Percentiles rank a stretch among this genome's conserved stretches.
Conservation (phyloP, 148 eudicot species). For the Salicornia ramosissima region DNA sequence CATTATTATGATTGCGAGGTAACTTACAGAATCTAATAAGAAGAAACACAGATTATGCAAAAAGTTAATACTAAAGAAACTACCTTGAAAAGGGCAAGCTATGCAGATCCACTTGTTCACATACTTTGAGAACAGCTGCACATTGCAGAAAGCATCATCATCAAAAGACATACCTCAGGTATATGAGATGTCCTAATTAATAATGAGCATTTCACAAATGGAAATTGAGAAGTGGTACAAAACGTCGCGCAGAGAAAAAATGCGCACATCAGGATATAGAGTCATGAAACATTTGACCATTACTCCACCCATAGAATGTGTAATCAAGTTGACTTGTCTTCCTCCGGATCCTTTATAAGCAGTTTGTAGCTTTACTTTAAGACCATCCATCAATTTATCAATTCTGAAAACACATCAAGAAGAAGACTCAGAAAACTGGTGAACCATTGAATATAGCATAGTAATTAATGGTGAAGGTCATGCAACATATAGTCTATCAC, state of each 20-base stretch:
- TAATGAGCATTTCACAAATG: not conserved
- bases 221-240: conserved; percentile 12
- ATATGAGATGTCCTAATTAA: not conserved
- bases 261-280: conserved; percentile 64
- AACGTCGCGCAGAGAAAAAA: conserved; percentile 20
- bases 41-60: not conserved
- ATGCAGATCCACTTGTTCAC: conserved; percentile 93
- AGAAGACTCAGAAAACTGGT: not conserved
- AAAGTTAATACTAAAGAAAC: conserved; percentile 12
- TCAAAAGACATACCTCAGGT: conserved; percentile 6
- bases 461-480: no score
- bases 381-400: conserved; percentile 69
- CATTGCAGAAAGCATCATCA: conserved; percentile 8
- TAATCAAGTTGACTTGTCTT: conserved; percentile 76
- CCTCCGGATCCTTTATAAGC: conserved; percentile 86
- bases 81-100: conserved; percentile 98
- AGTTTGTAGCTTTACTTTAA: conserved; percentile 57
- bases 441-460: not conserved
- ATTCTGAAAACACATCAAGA: conserved; percentile 37
- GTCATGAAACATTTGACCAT: conserved; percentile 72
- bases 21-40: not conserved
- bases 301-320: conserved; percentile 99
- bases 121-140: conserved; percentile 72
- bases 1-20: not conserved
- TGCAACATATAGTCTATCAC: not conserved